Conservation (phyloP, 129 eudicot genomes). For the Artemisia tridentata region DNA sequence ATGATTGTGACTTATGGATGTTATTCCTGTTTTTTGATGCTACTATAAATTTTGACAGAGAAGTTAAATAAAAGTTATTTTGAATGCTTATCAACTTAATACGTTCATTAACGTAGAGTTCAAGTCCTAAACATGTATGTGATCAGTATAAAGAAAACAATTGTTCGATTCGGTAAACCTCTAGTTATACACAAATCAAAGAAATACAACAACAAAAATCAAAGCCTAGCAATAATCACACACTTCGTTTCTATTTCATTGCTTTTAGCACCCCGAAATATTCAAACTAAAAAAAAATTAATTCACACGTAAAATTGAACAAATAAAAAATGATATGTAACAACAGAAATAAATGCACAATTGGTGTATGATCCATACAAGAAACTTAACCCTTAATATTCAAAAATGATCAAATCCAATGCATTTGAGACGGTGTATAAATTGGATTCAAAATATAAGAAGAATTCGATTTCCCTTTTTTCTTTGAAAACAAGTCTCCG, state of each 20-base stretch:
- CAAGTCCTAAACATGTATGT: too few species aligned
- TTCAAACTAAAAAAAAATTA: conserved; percentile 14
- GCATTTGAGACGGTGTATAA: conserved; percentile 45
- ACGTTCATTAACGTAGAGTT: too few species aligned
- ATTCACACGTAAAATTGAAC: conserved; percentile 17
- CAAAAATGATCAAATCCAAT: conserved; percentile 32
- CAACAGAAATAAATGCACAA: background rate
- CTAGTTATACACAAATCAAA: background rate
- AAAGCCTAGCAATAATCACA: conserved; percentile 9
- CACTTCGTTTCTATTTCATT: background rate
- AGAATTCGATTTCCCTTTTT: conserved; percentile 40
- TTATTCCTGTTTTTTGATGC: background rate
- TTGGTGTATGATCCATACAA: background rate
- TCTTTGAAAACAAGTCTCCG: conserved; percentile 66
- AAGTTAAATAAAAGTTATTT: too few species aligned
- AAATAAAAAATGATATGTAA: conserved; percentile 3
- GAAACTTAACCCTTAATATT: background rate
- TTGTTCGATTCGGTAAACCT: background rate
- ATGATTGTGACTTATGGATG: background rate
- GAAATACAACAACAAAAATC: conserved; percentile 1
- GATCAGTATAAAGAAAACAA: background rate
- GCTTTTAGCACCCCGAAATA: background rate
- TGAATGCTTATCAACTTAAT: too few species aligned
- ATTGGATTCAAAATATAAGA: conserved; percentile 31
- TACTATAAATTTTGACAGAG: too few species aligned